These are phyloP conservation scores for Leishmania martiniquensis DNA, from an alignment of 208 protist genomes.

Conservation along the genomic window DNA sequence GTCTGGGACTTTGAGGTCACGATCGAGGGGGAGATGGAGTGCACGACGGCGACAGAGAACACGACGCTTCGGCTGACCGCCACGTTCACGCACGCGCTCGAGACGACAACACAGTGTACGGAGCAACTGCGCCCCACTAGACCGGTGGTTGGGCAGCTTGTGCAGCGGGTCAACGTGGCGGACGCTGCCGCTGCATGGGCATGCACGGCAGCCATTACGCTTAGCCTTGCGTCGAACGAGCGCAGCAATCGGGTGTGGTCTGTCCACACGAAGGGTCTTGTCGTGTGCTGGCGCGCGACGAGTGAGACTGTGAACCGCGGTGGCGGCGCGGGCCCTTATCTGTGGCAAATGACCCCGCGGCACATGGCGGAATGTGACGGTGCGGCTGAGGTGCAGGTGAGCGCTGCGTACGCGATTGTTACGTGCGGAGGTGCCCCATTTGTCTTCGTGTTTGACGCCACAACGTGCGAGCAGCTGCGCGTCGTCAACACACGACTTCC, in stretches of 20 bases:
- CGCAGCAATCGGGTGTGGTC: conserved; percentile 69
- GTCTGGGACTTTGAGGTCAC: conserved; percentile 58
- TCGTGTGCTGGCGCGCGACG: conserved; percentile 77
- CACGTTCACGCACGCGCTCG: conserved; percentile 27
- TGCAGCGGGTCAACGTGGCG: conserved; percentile 29
- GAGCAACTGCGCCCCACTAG: not conserved
- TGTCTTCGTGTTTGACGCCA: conserved; percentile 66
- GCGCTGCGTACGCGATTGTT: conserved; percentile 49
- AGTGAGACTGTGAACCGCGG: conserved; percentile 14
- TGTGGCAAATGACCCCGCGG: conserved; percentile 67
- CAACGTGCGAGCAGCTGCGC: conserved; percentile 48
- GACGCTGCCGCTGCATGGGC: conserved; percentile 11
- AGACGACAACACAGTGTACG: conserved; percentile 2
- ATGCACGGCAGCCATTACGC: conserved; percentile 36
- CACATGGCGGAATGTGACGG: conserved; percentile 55
- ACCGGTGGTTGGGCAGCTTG: conserved; percentile 30
- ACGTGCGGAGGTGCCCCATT: conserved; percentile 51
- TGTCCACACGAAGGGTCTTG: conserved; percentile 56
- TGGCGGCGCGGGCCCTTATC: not conserved
- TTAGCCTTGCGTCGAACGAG: conserved; percentile 56
- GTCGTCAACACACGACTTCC: conserved; percentile 50
- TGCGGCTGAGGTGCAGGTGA: conserved; percentile 51
- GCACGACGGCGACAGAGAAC: conserved; percentile 4
- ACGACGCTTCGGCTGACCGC: conserved; percentile 30
- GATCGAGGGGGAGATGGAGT: conserved; percentile 9